Evolutionary conservation across 345 rosid species (phyloP).

Genomic region (Rhodamnia argentea): DNA sequence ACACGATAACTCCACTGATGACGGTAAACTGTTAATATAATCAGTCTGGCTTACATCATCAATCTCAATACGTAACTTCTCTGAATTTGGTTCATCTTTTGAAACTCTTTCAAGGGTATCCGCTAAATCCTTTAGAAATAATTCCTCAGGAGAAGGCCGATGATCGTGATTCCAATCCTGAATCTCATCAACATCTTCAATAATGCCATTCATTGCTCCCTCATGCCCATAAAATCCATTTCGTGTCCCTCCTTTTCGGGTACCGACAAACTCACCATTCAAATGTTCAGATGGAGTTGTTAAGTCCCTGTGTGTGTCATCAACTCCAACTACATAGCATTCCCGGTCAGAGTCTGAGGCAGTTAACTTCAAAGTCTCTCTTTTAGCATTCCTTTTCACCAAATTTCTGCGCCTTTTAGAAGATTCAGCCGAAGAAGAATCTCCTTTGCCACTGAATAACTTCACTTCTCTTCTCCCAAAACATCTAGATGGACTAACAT

Average conservation of each 20-base stretch:
- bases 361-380: slow-evolving; percentile 13
- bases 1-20: slow-evolving; percentile 58
- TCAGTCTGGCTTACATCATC: slow-evolving; percentile 13
- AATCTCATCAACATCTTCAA: slow-evolving; percentile 23
- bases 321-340: slow-evolving; percentile 7
- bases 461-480: slow-evolving; percentile 16
- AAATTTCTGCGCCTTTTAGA: slow-evolving; percentile 32
- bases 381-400: slow-evolving; percentile 25
- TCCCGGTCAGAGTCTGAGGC: slow-evolving; percentile 38
- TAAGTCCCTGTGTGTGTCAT: not conserved
- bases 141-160: slow-evolving; percentile 1
- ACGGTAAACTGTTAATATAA: slow-evolving; percentile 6
- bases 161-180: slow-evolving; percentile 13
- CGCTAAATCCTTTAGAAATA: slow-evolving; percentile 5
- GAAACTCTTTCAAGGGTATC: slow-evolving; percentile 1
- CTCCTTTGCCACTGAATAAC: slow-evolving; percentile 6
- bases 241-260: slow-evolving; percentile 20
- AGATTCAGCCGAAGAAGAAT: slow-evolving; percentile 23
- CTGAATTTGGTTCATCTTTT: slow-evolving; percentile 10
- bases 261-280: slow-evolving; percentile 2
- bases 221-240: slow-evolving; percentile 1
- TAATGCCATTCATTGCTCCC: slow-evolving; percentile 9
- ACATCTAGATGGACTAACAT: not conserved
- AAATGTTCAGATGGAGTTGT: slow-evolving; percentile 1
- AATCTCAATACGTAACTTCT: slow-evolving; percentile 8